Percentiles rank a stretch among this genome's conserved stretches.
Evolutionary conservation across 1,284 basidiomycete genomes (phyloP).

Genomic region (Acaromyces ingoldii): DNA sequence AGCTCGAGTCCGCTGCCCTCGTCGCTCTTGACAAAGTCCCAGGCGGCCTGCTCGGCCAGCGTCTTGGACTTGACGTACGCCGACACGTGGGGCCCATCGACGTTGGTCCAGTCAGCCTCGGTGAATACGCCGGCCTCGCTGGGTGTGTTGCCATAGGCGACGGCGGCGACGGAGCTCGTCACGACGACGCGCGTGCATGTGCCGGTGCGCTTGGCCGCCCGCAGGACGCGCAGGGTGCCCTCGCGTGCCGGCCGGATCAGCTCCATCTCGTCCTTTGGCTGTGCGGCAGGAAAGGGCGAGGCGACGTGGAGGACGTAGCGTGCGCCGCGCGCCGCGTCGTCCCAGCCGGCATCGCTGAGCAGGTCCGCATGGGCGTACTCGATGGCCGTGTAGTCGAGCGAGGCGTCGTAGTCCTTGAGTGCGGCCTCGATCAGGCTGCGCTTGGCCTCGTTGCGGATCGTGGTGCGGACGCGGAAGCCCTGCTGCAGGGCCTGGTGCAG

Average conservation of each 20-base stretch:
- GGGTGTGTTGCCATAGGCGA: neutral
- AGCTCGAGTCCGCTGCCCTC: neutral
- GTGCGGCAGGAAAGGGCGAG: neutral
- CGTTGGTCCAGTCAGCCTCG: neutral
- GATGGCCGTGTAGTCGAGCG: neutral
- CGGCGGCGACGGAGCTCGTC: neutral
- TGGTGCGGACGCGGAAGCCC: neutral
- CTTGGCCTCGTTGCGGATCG: neutral
- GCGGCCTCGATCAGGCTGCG: neutral
- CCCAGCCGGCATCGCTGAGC: neutral
- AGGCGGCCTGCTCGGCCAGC: neutral
- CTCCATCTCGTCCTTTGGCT: neutral
- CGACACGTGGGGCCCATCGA: neutral
- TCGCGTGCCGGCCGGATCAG: neutral
- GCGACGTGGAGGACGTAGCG: neutral
- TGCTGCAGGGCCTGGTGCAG: neutral
- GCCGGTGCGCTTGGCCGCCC: neutral
- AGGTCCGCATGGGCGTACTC: neutral
- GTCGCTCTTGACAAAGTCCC: neutral
- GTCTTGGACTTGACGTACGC: constrained; percentile 3
- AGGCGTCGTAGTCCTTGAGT: neutral
- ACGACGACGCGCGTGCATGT: constrained; percentile 1
- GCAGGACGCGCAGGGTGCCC: neutral
- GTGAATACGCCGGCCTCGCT: neutral
- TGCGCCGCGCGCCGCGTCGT: neutral